phyloP scores from a whole-genome alignment of 768 basidiomycete genomes.

The Macrolepiota fuliginosa region DNA sequence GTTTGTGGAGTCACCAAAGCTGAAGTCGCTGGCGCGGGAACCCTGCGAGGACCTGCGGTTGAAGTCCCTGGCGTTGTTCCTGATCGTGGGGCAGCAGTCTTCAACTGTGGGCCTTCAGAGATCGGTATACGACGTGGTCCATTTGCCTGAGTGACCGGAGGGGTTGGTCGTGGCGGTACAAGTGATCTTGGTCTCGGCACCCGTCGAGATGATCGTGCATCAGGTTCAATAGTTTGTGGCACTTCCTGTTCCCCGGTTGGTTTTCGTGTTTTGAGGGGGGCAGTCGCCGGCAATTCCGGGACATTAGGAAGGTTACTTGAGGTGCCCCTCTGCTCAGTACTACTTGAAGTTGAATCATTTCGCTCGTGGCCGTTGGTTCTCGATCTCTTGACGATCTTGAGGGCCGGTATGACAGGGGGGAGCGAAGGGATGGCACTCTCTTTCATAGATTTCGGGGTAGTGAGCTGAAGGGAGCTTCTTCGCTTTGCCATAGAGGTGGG shows the following conservation, averaged over 20 bases:
- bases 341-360: constrained; percentile 1
- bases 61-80: constrained; percentile 12
- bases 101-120: constrained; percentile 24
- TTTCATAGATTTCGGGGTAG: constrained; percentile 6
- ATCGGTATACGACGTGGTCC: constrained; percentile 28
- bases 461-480: neutral
- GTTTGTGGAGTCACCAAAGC: neutral
- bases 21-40: neutral
- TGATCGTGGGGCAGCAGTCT: constrained; percentile 14
- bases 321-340: neutral
- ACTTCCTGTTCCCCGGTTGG: neutral
- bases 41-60: constrained; percentile 1
- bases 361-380: constrained; percentile 6
- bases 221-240: neutral
- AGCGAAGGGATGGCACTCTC: constrained; percentile 14
- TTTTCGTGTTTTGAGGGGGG: neutral
- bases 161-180: neutral
- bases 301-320: neutral
- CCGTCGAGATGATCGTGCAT: neutral
- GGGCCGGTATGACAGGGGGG: constrained; percentile 39
- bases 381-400: constrained; percentile 46
- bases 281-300: neutral
- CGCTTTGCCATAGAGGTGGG: neutral
- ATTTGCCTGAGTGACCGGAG: neutral
- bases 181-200: neutral